These are phyloP conservation scores for Kwoniella dendrophila DNA, from an alignment of 768 basidiomycete species.

Conservation along the genomic window DNA sequence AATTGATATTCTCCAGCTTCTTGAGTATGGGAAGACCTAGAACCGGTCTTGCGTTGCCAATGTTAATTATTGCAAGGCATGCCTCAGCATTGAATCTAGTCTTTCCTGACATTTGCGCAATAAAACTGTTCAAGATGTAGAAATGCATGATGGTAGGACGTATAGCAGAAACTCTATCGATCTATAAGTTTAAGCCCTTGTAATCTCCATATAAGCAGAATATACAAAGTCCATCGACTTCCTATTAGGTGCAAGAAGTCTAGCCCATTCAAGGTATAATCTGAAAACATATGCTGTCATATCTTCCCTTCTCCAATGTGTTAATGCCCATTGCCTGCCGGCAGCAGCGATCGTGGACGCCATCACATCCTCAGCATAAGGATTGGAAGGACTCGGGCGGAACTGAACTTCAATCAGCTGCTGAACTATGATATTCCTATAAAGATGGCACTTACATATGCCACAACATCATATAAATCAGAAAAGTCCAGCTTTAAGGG, in stretches of 20 bases:
- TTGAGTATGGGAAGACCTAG: too few species aligned
- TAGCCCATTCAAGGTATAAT: constrained; percentile 54
- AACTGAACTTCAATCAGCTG: too few species aligned
- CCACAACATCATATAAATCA: constrained; percentile 46
- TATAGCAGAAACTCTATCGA: too few species aligned
- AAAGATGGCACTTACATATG: constrained; percentile 34
- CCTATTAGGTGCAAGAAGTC: constrained; percentile 34
- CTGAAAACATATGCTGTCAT: constrained; percentile 52
- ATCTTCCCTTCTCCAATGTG: constrained; percentile 47
- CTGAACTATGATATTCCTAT: too few species aligned
- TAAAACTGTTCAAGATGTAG: too few species aligned
- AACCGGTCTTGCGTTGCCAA: too few species aligned
- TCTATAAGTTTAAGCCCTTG: not conserved
- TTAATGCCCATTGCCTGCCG: constrained; percentile 40
- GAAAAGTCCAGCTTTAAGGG: constrained; percentile 50
- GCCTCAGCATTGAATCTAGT: too few species aligned
- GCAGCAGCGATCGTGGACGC: constrained; percentile 40
- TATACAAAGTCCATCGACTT: constrained; percentile 39
- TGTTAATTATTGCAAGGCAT: too few species aligned
- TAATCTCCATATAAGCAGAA: not conserved
- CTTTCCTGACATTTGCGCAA: too few species aligned
- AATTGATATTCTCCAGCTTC: too few species aligned
- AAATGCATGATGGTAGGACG: too few species aligned
- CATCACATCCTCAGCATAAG: constrained; percentile 7
- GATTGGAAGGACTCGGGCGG: not conserved